phyloP scores from a whole-genome alignment of 352 stramenopile species.

The Phytophthora parvispora region DNA sequence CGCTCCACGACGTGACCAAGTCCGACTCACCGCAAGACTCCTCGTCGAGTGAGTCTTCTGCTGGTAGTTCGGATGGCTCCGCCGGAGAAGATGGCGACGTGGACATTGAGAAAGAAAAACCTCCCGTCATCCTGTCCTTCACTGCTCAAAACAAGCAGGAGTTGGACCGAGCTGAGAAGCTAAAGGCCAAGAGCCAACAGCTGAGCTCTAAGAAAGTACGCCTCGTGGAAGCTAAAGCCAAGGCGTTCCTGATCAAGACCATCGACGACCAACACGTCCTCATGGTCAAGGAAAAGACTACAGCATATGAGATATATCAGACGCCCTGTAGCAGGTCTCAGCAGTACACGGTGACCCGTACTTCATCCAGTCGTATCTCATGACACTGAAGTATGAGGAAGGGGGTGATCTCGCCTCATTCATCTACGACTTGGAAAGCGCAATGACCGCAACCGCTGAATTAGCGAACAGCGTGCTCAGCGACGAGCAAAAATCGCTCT shows the following conservation, averaged over 20 bases:
- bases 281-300: slow-evolving; percentile 16
- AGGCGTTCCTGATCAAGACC: slow-evolving; percentile 12
- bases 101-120: not conserved
- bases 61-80: not conserved
- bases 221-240: slow-evolving; percentile 8
- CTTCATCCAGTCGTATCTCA: slow-evolving; percentile 22
- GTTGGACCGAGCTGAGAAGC: slow-evolving; percentile 12
- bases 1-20: not conserved
- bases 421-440: not conserved
- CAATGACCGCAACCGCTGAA: not conserved
- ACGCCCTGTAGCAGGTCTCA: slow-evolving; percentile 4
- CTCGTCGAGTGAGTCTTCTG: slow-evolving; percentile 1
- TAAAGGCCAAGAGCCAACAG: slow-evolving; percentile 7
- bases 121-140: slow-evolving; percentile 3
- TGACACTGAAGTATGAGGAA: slow-evolving; percentile 1
- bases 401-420: not conserved
- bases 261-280: slow-evolving; percentile 18
- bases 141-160: slow-evolving; percentile 1
- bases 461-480: not conserved
- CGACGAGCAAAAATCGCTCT: slow-evolving; percentile 3
- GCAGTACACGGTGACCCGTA: slow-evolving; percentile 14
- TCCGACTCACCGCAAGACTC: not conserved
- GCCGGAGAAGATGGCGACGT: slow-evolving; percentile 1
- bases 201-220: slow-evolving; percentile 15
- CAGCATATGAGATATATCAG: slow-evolving; percentile 19